Base-by-base conservation (phyloP, 1,284 basidiomycete genomes). In the Gymnopus androsaceus region DNA sequence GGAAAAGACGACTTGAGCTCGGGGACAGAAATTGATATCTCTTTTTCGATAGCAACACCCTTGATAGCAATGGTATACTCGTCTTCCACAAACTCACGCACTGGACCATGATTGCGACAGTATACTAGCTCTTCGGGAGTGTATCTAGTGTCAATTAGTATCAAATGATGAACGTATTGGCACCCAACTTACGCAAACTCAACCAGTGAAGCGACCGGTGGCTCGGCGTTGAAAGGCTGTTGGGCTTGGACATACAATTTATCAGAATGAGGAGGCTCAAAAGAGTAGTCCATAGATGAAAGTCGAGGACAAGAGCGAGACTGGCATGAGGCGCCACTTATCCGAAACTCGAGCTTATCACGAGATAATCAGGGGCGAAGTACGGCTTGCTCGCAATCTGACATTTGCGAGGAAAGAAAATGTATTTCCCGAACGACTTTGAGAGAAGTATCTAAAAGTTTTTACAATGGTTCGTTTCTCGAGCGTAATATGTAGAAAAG, bases 121-220 rank as follows among this genome's bases (percentile, higher is more conserved):
- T 84, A 86, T 9, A 85, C 74, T 21, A 85, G 75, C 34, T 83
- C 77, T 56, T 82, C 80, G 9, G 83, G 83, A 7, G 83, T 85
- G 47, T 78, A 51, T 4, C 73, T 66, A 61, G 81, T 36, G 15
- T 31, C 37, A 21, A 42, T 41, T n/a, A 57, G 15, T 40, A 21
- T 3, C 15, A 12, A 11, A 30, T 37, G 33, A 17, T 27, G 15
- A 30, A 3, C 23, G n/a, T 23, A 19, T 42, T 23, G 12, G 25
- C 9, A 19, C 28, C 27, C n/a, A 19, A 30, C 47, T 28, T 36
- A 38, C n/a, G 47, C 41, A 21, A 55, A 82, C 63, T 83, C 77
- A 31, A 84, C 78, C 1, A 85, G 71, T 25, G 76, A 73, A 42
- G 75, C 69, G 9, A 76, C 75, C 17, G 73, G 70, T 1, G 83